These are phyloP conservation scores for Aspergillus latus DNA, from an alignment of 2,329 filamentous ascomycete species.

Conservation along the genomic window DNA sequence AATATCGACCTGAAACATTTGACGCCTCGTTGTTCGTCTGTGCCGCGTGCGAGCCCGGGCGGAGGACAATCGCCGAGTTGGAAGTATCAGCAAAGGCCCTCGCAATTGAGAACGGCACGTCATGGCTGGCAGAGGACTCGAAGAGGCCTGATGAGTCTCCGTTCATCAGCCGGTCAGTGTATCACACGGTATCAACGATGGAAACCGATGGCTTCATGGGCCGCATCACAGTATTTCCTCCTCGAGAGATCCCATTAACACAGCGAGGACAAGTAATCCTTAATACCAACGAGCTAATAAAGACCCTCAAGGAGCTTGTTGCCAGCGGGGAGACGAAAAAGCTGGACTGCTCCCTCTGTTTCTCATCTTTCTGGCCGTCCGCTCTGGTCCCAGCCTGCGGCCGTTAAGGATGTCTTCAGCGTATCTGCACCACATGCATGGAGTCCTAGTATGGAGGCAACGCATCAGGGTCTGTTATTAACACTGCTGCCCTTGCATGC, in stretches of 20 bases:
- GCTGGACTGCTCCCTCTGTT: constrained; percentile 51
- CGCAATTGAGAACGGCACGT: constrained; percentile 42
- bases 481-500: constrained; percentile 50
- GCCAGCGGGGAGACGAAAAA: constrained; percentile 39
- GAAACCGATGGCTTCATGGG: constrained; percentile 36
- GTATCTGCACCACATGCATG: constrained; percentile 45
- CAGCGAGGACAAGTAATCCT: constrained; percentile 45
- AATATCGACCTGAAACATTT: constrained; percentile 44
- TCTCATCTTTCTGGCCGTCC: constrained; percentile 38
- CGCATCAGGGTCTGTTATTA: constrained; percentile 45
- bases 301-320: constrained; percentile 40
- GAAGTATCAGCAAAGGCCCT: constrained; percentile 42
- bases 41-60: constrained; percentile 18
- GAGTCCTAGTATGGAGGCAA: constrained; percentile 52
- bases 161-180: constrained; percentile 45
- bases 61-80: constrained; percentile 35
- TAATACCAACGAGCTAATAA: constrained; percentile 40
- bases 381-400: constrained; percentile 48
- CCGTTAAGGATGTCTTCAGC: constrained; percentile 49
- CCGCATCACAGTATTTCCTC: constrained; percentile 41
- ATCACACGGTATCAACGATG: constrained; percentile 37
- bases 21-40: constrained; percentile 38
- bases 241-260: constrained; percentile 25
- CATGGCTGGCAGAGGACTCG: constrained; percentile 49
- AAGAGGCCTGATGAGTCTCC: constrained; percentile 34